These are phyloP conservation scores for Fusarium staphyleae DNA, from an alignment of 2,329 filamentous ascomycete species.

Conservation along the genomic window DNA sequence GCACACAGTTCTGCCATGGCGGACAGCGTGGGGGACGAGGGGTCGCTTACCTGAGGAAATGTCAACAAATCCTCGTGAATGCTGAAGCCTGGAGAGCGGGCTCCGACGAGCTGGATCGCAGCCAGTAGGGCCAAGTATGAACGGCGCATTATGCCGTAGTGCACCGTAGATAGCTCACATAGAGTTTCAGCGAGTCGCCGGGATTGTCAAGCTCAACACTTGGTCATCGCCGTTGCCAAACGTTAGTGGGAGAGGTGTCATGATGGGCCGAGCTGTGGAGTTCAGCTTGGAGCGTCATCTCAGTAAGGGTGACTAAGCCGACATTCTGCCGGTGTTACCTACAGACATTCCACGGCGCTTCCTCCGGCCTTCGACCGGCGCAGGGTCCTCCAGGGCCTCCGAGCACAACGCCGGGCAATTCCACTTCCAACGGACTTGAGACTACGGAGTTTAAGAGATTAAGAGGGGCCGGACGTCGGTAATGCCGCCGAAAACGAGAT, in stretches of 20 bases:
- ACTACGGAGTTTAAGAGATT: constrained; percentile 21
- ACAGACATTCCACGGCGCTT: constrained; percentile 3
- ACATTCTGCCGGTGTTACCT: constrained; percentile 35
- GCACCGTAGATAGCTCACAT: constrained; percentile 38
- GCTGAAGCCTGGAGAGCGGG: constrained; percentile 71
- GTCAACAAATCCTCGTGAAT: constrained; percentile 88
- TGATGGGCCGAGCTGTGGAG: constrained; percentile 39
- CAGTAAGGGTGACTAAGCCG: constrained; percentile 11
- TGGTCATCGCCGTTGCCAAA: constrained; percentile 17
- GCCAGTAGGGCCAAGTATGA: constrained; percentile 54
- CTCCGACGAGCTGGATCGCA: constrained; percentile 53
- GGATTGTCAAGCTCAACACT: constrained; percentile 10
- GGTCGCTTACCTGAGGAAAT: constrained; percentile 75
- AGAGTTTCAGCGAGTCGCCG: constrained; percentile 31
- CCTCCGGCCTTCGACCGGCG: constrained; percentile 7
- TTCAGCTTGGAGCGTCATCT: constrained; percentile 23
- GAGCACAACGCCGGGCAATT: constrained; percentile 14
- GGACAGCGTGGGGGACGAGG: constrained; percentile 3
- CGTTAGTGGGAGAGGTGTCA: constrained; percentile 44
- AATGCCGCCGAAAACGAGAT: constrained; percentile 18
- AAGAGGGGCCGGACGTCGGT: constrained; percentile 32
- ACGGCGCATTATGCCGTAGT: constrained; percentile 58
- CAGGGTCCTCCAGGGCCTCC: constrained; percentile 21
- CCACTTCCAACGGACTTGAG: constrained; percentile 13
- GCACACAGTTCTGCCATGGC: not conserved